Conservation (phyloP, 345 rosid genomes). For the Rhodomyrtus tomentosa region DNA sequence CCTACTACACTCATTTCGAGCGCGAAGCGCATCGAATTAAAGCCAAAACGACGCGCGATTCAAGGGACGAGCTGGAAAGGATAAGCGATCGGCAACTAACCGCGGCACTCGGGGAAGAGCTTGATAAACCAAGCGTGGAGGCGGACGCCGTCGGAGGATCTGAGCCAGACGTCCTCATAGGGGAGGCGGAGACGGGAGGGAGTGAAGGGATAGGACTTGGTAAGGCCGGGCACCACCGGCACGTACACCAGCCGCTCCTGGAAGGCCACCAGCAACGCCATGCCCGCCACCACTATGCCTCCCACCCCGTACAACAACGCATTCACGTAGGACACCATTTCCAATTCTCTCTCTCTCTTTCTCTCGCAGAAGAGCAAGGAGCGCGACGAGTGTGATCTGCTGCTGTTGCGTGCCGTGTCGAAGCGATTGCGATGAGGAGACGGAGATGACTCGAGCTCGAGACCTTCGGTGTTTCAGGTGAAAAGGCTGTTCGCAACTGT, state of each 20-base stretch:
- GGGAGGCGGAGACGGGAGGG: conserved; percentile 71
- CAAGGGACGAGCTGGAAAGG: neutral
- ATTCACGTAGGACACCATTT: conserved; percentile 69
- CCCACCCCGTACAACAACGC: conserved; percentile 79
- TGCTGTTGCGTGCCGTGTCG: neutral
- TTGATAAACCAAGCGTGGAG: conserved; percentile 98
- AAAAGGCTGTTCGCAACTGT: neutral
- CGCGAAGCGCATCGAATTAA: neutral
- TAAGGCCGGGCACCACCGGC: conserved; percentile 86
- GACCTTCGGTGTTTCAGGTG: neutral
- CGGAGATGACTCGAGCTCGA: neutral
- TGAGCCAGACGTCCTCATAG: conserved; percentile 95
- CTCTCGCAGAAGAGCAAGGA: neutral
- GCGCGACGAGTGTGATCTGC: neutral
- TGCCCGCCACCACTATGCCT: conserved; percentile 77
- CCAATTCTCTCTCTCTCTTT: neutral
- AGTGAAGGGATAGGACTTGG: conserved; percentile 72
- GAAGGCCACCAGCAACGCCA: conserved; percentile 86
- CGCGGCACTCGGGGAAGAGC: conserved; percentile 68
- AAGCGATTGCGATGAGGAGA: neutral
- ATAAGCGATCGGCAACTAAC: conserved; percentile 12
- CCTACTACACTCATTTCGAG: neutral
- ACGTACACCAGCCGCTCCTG: conserved; percentile 96
- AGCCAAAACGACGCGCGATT: neutral
- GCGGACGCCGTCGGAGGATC: conserved; percentile 80